phyloP scores from a whole-genome alignment of 2,329 filamentous ascomycete genomes.

The Botryotinia narcissicola region DNA sequence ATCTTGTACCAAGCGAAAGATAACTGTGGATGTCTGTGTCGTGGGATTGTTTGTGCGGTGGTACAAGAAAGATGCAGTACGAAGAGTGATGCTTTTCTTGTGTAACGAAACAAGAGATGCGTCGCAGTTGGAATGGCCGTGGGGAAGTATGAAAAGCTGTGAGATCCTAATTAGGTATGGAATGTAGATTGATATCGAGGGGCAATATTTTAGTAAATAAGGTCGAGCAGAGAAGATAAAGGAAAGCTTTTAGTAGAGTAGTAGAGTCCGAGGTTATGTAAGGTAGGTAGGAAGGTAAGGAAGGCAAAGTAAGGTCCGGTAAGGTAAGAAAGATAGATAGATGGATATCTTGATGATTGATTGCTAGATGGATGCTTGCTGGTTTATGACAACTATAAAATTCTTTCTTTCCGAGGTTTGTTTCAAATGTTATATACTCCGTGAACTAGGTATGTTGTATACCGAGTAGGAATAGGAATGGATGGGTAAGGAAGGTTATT shows the following conservation, averaged over 20 bases:
- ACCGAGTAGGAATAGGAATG: background rate
- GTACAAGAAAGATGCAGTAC: background rate
- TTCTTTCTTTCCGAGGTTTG: background rate
- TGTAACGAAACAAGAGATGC: background rate
- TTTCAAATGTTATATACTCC: background rate
- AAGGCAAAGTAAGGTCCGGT: no score
- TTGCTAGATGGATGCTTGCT: background rate
- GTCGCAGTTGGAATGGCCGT: background rate
- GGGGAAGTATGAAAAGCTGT: background rate
- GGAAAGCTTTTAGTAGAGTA: background rate
- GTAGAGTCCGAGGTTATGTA: background rate
- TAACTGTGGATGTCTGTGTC: slow-evolving; percentile 3
- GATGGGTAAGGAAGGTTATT: background rate
- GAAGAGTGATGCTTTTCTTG: slow-evolving; percentile 9
- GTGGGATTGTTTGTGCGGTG: background rate
- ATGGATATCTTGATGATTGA: background rate
- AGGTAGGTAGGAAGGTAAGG: background rate
- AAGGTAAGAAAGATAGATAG: background rate
- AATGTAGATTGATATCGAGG: slow-evolving; percentile 5
- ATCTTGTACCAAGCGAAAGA: slow-evolving; percentile 14
- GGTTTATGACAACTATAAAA: background rate
- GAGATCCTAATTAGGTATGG: background rate
- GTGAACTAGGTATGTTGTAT: background rate
- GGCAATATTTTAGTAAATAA: slow-evolving; percentile 7
- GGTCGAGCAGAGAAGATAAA: background rate